Evolutionary conservation across 192 early-diverging fungal genomes (phyloP).

Genomic region (Coemansia sp.): DNA sequence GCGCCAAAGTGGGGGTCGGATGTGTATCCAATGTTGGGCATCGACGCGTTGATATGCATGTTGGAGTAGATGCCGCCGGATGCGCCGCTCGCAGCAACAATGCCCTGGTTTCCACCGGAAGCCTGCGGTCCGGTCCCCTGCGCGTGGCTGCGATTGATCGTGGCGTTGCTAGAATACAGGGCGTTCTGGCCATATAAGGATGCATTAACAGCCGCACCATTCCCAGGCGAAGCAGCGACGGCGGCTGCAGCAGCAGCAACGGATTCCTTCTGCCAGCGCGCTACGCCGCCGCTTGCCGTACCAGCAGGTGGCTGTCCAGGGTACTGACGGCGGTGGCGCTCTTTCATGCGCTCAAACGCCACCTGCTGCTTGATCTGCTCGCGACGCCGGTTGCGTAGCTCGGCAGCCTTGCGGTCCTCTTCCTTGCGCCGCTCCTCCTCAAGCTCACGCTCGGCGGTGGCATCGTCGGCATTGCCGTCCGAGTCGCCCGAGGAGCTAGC

Average conservation of each 20-base stretch:
- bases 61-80: constrained; percentile 1
- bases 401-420: constrained; percentile 45
- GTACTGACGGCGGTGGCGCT: constrained; percentile 43
- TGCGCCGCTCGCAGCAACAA: not conserved
- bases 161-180: constrained; percentile 19
- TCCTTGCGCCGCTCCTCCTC: constrained; percentile 45
- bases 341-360: constrained; percentile 53
- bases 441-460: constrained; percentile 5
- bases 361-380: constrained; percentile 52
- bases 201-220: no score
- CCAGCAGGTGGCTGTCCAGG: constrained; percentile 16
- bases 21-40: constrained; percentile 32
- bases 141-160: constrained; percentile 19
- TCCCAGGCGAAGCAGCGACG: no score
- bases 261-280: constrained; percentile 41
- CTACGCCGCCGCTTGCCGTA: constrained; percentile 13
- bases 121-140: constrained; percentile 1
- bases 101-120: not conserved
- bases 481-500: not conserved
- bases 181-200: constrained; percentile 9
- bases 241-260: not conserved
- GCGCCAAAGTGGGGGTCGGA: constrained; percentile 5
- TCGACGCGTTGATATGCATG: constrained; percentile 24
- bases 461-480: not conserved
- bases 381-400: constrained; percentile 44